Evolutionary conservation across 1,284 basidiomycete genomes (phyloP).

Genomic region (Meira nashicola): DNA sequence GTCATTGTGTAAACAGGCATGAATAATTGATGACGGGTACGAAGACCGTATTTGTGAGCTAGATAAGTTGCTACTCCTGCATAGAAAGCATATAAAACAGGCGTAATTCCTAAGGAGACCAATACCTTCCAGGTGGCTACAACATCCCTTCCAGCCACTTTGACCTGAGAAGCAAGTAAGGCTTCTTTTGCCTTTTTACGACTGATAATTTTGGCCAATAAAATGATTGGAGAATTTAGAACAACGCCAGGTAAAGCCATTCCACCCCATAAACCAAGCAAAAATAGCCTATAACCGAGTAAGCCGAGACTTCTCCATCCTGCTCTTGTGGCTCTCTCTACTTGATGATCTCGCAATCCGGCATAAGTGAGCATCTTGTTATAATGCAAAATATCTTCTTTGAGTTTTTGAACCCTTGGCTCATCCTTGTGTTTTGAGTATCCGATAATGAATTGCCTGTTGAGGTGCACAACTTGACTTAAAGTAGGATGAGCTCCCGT

Average conservation of each 20-base stretch:
- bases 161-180: conserved; percentile 89
- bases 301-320: conserved; percentile 83
- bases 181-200: conserved; percentile 93
- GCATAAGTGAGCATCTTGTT: conserved; percentile 85
- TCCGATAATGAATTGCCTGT: conserved; percentile 88
- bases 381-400: conserved; percentile 82
- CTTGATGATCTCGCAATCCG: conserved; percentile 97
- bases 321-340: conserved; percentile 63
- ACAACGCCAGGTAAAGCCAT: conserved; percentile 91
- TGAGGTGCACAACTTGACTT: conserved; percentile 93
- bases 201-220: conserved; percentile 82
- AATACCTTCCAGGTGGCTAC: conserved; percentile 97
- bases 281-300: conserved; percentile 73
- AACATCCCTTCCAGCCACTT: conserved; percentile 90
- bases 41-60: conserved; percentile 59
- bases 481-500: conserved; percentile 91
- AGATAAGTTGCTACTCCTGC: conserved; percentile 66
- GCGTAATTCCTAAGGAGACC: conserved; percentile 84
- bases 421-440: conserved; percentile 90
- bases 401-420: conserved; percentile 76
- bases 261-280: conserved; percentile 77
- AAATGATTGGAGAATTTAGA: conserved; percentile 90
- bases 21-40: conserved; percentile 63
- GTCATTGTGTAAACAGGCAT: conserved; percentile 76
- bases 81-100: conserved; percentile 68